Conservation (phyloP, 164 flowering plant genomes). For the Santalum album region DNA sequence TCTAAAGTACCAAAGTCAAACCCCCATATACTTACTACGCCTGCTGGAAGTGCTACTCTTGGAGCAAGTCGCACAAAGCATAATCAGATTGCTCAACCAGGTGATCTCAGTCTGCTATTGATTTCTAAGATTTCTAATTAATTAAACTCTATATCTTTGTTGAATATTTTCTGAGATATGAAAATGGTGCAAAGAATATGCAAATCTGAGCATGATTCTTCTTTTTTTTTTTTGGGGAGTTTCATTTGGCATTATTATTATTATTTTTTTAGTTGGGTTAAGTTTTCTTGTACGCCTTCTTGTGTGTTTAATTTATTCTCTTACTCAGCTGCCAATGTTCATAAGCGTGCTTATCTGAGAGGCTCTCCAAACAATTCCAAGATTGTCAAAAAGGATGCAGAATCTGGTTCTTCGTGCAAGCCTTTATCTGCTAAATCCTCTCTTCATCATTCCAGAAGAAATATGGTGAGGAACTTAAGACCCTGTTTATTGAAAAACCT, state of each 20-base stretch:
- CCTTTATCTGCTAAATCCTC: conserved; percentile 22
- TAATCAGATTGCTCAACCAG: conserved; percentile 30
- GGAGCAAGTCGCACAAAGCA: conserved; percentile 22
- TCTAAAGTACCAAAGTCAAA: conserved; percentile 34
- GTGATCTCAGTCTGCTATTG: conserved; percentile 14
- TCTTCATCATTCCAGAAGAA: conserved; percentile 20
- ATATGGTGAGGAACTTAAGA: conserved; percentile 32
- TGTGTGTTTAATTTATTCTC: neutral
- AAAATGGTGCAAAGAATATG: too few relatives aligned
- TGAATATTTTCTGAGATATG: too few relatives aligned
- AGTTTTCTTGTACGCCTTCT: neutral
- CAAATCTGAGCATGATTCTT: too few relatives aligned
- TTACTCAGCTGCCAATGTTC: conserved; percentile 19
- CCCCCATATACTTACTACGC: conserved; percentile 14
- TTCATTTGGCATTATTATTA: too few relatives aligned
- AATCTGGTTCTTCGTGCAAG: conserved; percentile 13
- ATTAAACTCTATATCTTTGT: neutral
- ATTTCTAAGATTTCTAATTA: neutral
- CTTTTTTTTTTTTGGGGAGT: too few relatives aligned
- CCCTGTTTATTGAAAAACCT: neutral
- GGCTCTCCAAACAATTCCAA: conserved; percentile 16
- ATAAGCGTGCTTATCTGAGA: conserved; percentile 19
- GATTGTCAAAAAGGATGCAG: conserved; percentile 14
- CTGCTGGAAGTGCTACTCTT: conserved; percentile 16
- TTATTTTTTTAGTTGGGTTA: too few relatives aligned